A percentile compares a stretch with the other conserved stretches of the same genome.
These are phyloP conservation scores for Cynara cardunculus DNA, from an alignment of 129 eudicot genomes.

Conservation along the genomic window DNA sequence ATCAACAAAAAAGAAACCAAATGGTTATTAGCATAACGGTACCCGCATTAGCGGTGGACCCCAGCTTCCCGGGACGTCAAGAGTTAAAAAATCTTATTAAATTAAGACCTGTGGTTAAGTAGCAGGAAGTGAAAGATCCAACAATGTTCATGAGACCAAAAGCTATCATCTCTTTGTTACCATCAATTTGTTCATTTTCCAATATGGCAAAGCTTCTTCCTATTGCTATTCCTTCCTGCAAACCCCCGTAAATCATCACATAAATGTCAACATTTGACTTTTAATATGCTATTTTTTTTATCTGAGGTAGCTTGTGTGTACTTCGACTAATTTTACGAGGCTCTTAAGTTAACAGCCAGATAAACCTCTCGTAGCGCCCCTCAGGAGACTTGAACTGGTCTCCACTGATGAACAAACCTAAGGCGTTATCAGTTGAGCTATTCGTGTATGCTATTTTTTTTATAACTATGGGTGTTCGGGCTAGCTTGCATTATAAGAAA, in stretches of 20 bases:
- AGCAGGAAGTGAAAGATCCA: constrained; percentile 94
- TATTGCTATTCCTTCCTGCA: constrained; percentile 94
- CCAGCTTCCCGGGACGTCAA: not conserved
- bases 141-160: constrained; percentile 94
- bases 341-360: not conserved
- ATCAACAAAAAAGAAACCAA: constrained; percentile 12
- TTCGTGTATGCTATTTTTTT: not conserved
- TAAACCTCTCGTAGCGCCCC: not conserved
- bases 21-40: not conserved
- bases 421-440: not conserved
- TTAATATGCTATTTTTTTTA: not conserved
- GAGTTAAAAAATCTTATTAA: no score
- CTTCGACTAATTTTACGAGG: no score
- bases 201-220: constrained; percentile 92
- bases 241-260: not conserved
- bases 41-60: not conserved
- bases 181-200: constrained; percentile 77
- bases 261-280: not conserved
- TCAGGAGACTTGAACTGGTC: not conserved
- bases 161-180: constrained; percentile 97
- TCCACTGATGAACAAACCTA: not conserved
- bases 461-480: not conserved
- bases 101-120: constrained; percentile 80
- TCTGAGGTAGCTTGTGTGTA: not conserved
- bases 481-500: no score